Conservation (phyloP, 306 rosid genomes). For the Hippophae rhamnoides region DNA sequence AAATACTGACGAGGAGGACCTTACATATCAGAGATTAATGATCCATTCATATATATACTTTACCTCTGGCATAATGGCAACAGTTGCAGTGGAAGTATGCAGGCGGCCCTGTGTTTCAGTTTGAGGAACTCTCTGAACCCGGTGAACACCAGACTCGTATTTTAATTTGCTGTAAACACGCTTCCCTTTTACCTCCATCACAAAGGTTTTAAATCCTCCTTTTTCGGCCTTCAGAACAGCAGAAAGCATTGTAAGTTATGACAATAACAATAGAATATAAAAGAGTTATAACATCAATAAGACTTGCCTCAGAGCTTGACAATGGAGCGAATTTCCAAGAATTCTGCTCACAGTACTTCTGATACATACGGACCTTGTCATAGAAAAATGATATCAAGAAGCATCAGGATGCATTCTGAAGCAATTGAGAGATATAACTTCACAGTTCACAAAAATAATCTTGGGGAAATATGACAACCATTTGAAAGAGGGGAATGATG, state of each 20-base stretch:
- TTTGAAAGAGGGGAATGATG: conserved; percentile 1
- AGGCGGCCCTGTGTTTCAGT: conserved; percentile 96
- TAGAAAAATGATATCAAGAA: conserved; percentile 23
- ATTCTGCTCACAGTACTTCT: conserved; percentile 71
- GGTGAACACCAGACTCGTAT: conserved; percentile 94
- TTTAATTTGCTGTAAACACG: conserved; percentile 89
- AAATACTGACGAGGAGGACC: too few species aligned
- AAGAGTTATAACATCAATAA: conserved; percentile 4
- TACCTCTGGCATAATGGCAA: conserved; percentile 99
- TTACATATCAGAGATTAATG: too few species aligned
- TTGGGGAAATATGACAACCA: neutral
- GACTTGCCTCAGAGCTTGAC: conserved; percentile 65
- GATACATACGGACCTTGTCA: conserved; percentile 85
- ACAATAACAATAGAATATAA: conserved; percentile 12
- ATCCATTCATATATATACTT: conserved; percentile 11
- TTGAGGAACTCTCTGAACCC: conserved; percentile 97
- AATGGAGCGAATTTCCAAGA: conserved; percentile 61
- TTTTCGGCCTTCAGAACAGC: conserved; percentile 62
- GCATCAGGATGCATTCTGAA: conserved; percentile 7
- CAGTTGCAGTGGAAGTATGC: conserved; percentile 97
- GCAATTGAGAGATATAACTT: conserved; percentile 3
- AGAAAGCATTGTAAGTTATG: conserved; percentile 5
- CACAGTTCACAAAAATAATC: neutral
- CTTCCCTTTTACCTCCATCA: conserved; percentile 90
- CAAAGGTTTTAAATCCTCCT: conserved; percentile 92